Evolutionary conservation across 768 basidiomycete species (phyloP), one percentile per base, ranked within the genome.

Genomic region (Chalciporus sphaerocephalus): DNA sequence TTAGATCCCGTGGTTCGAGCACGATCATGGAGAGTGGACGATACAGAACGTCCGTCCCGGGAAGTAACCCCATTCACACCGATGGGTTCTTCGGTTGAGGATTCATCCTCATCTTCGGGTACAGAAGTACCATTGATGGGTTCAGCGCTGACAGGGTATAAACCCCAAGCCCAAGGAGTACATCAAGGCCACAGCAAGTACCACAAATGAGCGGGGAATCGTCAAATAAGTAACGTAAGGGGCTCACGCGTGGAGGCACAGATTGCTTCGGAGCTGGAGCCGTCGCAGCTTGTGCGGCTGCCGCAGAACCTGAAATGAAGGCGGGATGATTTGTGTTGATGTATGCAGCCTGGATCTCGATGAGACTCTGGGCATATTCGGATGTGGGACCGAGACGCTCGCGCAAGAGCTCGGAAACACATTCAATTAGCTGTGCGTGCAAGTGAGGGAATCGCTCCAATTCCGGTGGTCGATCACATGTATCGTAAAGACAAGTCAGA

Each of bases 241-340:
- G 28, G 36, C 83, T 65, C 62, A 88, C 87, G 52, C 79, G 73
- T 52, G 77, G 73, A 0, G 74, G 72, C 28, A 65, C 61, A 39
- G 65, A 66, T 18, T 72, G 71, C 56, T 67, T 74, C 36, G 76
- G 72, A 20, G 60, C 55, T 65, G 73, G 59, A 20, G 64, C 50
- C 15, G 65, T 61, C 22, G 69, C 64, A 42, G 79, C 73, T 53
- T 79, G 75, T 41, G 81, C 74, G 47, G 80, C 79, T 9, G 73
- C 61, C 34, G 86, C 79, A 27, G 88, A 87, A 9, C 88, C 87
- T 16, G 85, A 74, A 46, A 94, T 84, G 67, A 97, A 98, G 24
- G 89, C 80, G 6, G 96, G 96, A 63, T 99, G 96, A 65, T 98
- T 98, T 46, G 94, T 98, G 66, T 99, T 99, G 75, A 99, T 98